Base-by-base conservation (phyloP, 179 eudicot genomes). In the Amaranthus tricolor region DNA sequence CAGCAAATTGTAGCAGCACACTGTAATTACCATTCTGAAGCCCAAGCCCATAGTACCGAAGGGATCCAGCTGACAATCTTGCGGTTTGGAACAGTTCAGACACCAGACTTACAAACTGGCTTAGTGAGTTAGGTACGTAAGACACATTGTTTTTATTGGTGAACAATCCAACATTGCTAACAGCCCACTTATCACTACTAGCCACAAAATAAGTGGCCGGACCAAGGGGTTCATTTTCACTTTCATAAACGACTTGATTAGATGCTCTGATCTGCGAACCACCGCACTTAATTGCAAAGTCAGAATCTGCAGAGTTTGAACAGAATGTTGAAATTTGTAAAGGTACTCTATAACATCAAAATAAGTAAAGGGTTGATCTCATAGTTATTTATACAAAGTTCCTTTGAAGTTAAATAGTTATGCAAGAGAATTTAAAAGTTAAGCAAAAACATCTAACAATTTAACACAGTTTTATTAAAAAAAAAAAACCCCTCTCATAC, bases 1-100 rank as follows among this genome's bases (percentile, higher is more conserved):
- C 94, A 54, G 86, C 93, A 83, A 93, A 93, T 76, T 82, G 88
- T 21, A 93, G 87, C 63, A 21, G 73, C 62, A 91, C 82, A 6
- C 79, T 91, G 80, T 93, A 91, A 50, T 88, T 87, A 67, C 97
- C 98, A 82, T 93, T 93, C 75, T 87, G 83, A 45, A 93, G 91
- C 73, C 97, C 97, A 61, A 93, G 74, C 9, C 97, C 95, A 68
- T 93, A 88, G 76, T 91, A 93, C 79, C 97, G 80, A 19, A 93
- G 73, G 14, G 97, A 93, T 20, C 91, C 90, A 70, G 95, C 84
- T 66, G 97, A 91, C 53, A 86, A 49, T 68, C 97, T 82, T n/a
- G 97, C 62, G 61, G 90, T 86, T 70, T 89, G 95, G 81, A 86
- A 89, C 21, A 93, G 75, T 81, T 86, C 90, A 7, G 93, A 74